Base-by-base conservation (phyloP, 2,329 filamentous ascomycete genomes). In the Cercospora nicotianae region DNA sequence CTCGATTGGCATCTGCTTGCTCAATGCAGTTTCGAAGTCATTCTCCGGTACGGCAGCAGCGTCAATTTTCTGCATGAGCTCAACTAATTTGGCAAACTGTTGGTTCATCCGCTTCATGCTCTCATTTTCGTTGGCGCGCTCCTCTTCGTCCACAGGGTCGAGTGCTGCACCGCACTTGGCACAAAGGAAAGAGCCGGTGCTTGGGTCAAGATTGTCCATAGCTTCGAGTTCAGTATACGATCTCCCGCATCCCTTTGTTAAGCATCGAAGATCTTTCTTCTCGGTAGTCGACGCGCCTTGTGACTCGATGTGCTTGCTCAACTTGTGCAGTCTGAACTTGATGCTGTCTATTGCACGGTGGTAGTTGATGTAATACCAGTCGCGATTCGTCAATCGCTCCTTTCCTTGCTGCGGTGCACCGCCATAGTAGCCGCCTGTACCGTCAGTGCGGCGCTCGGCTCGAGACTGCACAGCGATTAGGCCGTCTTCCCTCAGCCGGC, bases 341-440 rank as follows among this genome's bases (percentile, higher is more conserved):
- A 97, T 96, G 60, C 92, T 93, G 81, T 99, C 95, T 76, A 99
- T 93, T 39, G 94, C 93, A 67, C 92, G 91, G 68, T 95, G 92
- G 76, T 96, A 96, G 78, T 97, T 94, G 78, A 99, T 94, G 81
- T 92, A 99, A 83, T 96, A 99, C 85, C 97, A 99, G 70, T 94
- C 96, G 75, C 92, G 88, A 77, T 77, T 72, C 31, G 74, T 75
- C 26, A 77, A 61, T n/a, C 78, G 72, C 64, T 79, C 77, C 57
- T 78, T 79, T 30, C 74, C 75, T 30, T 71, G 67, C 65, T 73
- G 66, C 45, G 70, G 68, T 55, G 71, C 73, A 64, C 69, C 58
- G 58, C 70, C 70, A 68, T 71, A 73, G 58, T 68, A 71, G 23
- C 70, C 69, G 18, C 69, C 70, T 18, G 70, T 74, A 58, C 75